These are phyloP conservation scores for Bacterosira constricta DNA, from an alignment of 108 stramenopile genomes.

Conservation along the genomic window DNA sequence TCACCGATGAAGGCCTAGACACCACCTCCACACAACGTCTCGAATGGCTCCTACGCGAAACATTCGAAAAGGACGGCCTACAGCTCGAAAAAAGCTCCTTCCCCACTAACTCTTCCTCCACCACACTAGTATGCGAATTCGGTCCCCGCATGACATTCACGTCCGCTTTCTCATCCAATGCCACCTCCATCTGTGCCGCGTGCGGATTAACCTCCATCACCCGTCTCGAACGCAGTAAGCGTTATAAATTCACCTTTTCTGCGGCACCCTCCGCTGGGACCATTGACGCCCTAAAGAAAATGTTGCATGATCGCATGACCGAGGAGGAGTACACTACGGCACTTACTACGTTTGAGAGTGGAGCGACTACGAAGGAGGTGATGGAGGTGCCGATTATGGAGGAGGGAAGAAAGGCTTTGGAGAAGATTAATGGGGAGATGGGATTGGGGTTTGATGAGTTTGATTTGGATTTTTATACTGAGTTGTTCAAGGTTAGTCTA, in stretches of 20 bases:
- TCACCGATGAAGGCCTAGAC: conserved; percentile 21
- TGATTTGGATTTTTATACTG: conserved; percentile 97
- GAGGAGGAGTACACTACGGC: conserved; percentile 89
- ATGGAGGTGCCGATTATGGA: conserved; percentile 88
- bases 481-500: conserved; percentile 88
- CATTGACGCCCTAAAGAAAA: conserved; percentile 50
- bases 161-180: conserved; percentile 97
- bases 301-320: conserved; percentile 98
- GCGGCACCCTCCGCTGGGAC: conserved; percentile 30
- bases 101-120: not conserved
- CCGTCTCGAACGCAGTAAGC: conserved; percentile 87
- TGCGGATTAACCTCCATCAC: conserved; percentile 71
- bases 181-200: conserved; percentile 85
- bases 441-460: conserved; percentile 98
- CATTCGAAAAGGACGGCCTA: conserved; percentile 79
- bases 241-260: conserved; percentile 66
- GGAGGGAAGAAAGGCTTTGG: conserved; percentile 90
- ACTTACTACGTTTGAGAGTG: conserved; percentile 83
- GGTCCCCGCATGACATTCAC: conserved; percentile 98
- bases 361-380: conserved; percentile 67
- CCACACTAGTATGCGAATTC: conserved; percentile 84
- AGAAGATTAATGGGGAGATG: conserved; percentile 86
- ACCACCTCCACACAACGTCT: conserved; percentile 51
- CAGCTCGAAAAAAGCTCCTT: conserved; percentile 64
- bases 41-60: conserved; percentile 93